These are phyloP conservation scores for Eremochloa ophiuroides DNA, from an alignment of 176 grass and related monocot species.

Conservation along the genomic window DNA sequence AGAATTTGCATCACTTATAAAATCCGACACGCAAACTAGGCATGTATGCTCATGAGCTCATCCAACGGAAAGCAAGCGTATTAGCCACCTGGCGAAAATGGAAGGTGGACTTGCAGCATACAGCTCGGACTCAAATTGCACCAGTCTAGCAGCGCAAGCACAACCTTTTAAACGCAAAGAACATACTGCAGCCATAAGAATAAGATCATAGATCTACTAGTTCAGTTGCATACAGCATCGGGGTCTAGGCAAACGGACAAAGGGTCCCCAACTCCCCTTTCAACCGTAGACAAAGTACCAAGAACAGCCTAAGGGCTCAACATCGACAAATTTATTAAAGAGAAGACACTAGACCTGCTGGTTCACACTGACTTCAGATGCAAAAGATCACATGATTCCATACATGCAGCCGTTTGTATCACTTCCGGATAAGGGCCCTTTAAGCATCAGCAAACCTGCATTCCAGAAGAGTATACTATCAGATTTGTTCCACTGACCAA, in stretches of 20 bases:
- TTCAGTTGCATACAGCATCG: conserved; percentile 3
- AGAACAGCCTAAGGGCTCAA: background rate
- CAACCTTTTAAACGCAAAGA: background rate
- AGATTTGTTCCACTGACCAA: background rate
- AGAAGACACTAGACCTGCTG: conserved; percentile 23
- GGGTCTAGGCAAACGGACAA: background rate
- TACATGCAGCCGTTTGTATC: background rate
- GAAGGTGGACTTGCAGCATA: accelerated
- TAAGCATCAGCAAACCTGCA: conserved; percentile 66
- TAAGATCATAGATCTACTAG: background rate
- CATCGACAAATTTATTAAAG: conserved; percentile 38
- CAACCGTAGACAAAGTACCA: background rate
- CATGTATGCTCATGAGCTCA: too few species aligned
- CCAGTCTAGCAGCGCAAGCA: background rate
- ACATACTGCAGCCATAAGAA: conserved; percentile 3
- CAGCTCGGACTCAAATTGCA: background rate
- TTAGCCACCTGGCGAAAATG: background rate
- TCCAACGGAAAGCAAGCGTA: too few species aligned
- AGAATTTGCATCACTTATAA: too few species aligned
- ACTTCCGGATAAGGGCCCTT: background rate
- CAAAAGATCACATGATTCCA: background rate
- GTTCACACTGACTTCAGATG: conserved; percentile 20
- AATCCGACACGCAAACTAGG: too few species aligned
- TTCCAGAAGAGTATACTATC: background rate
- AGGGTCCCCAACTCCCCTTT: background rate